Evolutionary conservation across 2,329 filamentous ascomycete species (phyloP), one percentile per base, ranked within the genome.

Genomic region (Talaromyces sp.): DNA sequence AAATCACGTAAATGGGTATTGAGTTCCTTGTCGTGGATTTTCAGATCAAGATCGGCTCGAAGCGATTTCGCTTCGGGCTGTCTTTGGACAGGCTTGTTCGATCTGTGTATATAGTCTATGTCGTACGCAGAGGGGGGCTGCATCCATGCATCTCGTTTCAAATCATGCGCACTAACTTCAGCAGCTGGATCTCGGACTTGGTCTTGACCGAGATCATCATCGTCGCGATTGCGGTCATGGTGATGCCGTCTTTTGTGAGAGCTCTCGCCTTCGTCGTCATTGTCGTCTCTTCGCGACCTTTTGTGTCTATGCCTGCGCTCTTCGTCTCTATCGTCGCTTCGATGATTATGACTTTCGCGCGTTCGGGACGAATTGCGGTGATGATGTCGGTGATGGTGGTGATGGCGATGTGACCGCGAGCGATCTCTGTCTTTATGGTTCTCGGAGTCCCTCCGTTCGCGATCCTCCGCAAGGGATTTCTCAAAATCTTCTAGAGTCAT

Each of bases 71-170:
- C 68, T 61, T 76, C 78, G 5, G 78, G 72, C 8, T 73, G 75
- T 59, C 79, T 80, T 69, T 79, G 85, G 64, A 79, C 81, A 43
- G 78, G 76, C 81, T 67, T 86, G 83, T 73, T 91, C 86, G 60
- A 92, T 84, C 79, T 76, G 40, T 81, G 78, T 27, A 82, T 74
- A 75, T 96, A 97, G 74, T 98, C 93, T 65, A 98, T 83, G 62
- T 93, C 89, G 40, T 96, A 79, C 0, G 89, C 88, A 0, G 91
- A 91, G 0, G 94, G 93, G 0, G 90, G 90, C 67, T 93, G 89
- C 95, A 99, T 99, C 93, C 96, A 99, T 0, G 90, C 87, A 76
- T 98, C 95, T 68, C 96, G 87, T 70, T 88, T 85, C 36, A 89
- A 72, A 1, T 78, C 72, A 25, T 78, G 60, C 15, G 61, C 60